A percentile compares a stretch with the other conserved stretches of the same genome.
Conservation (phyloP, 768 basidiomycete genomes). For the Auriscalpium vulgare region DNA sequence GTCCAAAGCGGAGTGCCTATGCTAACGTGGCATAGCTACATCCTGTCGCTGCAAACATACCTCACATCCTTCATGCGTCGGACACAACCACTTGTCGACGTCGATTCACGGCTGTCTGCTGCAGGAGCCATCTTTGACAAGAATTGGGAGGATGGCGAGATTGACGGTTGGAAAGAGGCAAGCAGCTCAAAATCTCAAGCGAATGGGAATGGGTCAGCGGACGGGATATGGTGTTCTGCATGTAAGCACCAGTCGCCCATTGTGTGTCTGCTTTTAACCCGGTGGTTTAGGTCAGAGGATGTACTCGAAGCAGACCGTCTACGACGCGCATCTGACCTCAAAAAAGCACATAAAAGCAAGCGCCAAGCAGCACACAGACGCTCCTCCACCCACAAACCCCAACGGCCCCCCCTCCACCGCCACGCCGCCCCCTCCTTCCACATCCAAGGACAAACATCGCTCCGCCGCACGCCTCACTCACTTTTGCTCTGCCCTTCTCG, state of each 20-base stretch:
- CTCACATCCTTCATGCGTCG: slow-evolving; percentile 80
- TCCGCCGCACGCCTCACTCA: slow-evolving; percentile 66
- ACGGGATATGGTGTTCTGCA: slow-evolving; percentile 87
- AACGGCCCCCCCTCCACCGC: slow-evolving; percentile 40
- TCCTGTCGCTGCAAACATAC: slow-evolving; percentile 75
- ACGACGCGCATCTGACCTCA: slow-evolving; percentile 89
- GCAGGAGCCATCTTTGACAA: slow-evolving; percentile 63
- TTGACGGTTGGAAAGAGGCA: slow-evolving; percentile 66
- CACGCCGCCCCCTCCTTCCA: slow-evolving; percentile 22
- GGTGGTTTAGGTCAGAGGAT: slow-evolving; percentile 71
- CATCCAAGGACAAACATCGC: slow-evolving; percentile 42
- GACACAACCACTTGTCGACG: slow-evolving; percentile 75
- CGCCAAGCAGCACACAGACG: slow-evolving; percentile 52
- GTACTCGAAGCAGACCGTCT: slow-evolving; percentile 97
- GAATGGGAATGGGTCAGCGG: slow-evolving; percentile 39
- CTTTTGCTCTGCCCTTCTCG: slow-evolving; percentile 61
- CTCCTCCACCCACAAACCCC: slow-evolving; percentile 44
- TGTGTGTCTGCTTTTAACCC: slow-evolving; percentile 3
- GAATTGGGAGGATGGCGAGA: slow-evolving; percentile 73
- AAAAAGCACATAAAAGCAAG: slow-evolving; percentile 93
- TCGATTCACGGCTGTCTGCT: slow-evolving; percentile 57
- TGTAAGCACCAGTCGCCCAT: slow-evolving; percentile 47
- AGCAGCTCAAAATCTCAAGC: slow-evolving; percentile 29
- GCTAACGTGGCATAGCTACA: slow-evolving; percentile 51
- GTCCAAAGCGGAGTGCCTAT: slow-evolving; percentile 2